These are phyloP conservation scores for Bombardia bombarda DNA, from an alignment of 495 filamentous ascomycete genomes.

Conservation along the genomic window DNA sequence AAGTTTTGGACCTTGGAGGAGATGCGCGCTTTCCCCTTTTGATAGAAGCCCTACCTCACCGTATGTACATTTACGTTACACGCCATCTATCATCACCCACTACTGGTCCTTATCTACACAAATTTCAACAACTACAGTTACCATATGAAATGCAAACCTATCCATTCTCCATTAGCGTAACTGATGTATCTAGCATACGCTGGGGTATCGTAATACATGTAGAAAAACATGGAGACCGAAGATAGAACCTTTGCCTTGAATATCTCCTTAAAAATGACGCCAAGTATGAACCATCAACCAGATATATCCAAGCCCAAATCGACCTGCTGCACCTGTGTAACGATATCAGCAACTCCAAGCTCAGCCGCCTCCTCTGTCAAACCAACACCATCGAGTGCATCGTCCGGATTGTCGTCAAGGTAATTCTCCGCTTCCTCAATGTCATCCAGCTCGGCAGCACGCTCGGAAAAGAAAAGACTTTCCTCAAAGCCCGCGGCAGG, in stretches of 20 bases:
- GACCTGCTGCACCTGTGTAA: neutral
- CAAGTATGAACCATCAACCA: too few species aligned
- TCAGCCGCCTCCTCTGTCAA: conserved; percentile 51
- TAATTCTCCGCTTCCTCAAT: neutral
- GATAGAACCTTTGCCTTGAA: too few species aligned
- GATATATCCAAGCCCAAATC: neutral
- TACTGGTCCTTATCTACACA: too few species aligned
- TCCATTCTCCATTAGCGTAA: too few species aligned
- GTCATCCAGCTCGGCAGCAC: conserved; percentile 7
- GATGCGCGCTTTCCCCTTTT: conserved; percentile 66
- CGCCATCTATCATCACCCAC: neutral
- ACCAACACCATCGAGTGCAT: conserved; percentile 45
- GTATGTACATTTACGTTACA: neutral
- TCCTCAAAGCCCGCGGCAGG: conserved; percentile 13
- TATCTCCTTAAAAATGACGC: too few species aligned
- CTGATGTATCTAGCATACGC: neutral
- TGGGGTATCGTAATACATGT: neutral
- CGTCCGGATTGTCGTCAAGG: conserved; percentile 25
- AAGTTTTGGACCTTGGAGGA: conserved; percentile 73
- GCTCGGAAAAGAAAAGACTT: conserved; percentile 10
- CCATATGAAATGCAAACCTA: too few species aligned
- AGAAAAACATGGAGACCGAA: too few species aligned
- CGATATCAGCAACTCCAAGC: conserved; percentile 37
- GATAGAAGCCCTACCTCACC: conserved; percentile 1
- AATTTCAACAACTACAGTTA: neutral